Percentiles rank a stretch among this genome's conserved stretches.
phyloP scores from a whole-genome alignment of 2,329 filamentous ascomycete genomes.

The Zasmidium cellare region DNA sequence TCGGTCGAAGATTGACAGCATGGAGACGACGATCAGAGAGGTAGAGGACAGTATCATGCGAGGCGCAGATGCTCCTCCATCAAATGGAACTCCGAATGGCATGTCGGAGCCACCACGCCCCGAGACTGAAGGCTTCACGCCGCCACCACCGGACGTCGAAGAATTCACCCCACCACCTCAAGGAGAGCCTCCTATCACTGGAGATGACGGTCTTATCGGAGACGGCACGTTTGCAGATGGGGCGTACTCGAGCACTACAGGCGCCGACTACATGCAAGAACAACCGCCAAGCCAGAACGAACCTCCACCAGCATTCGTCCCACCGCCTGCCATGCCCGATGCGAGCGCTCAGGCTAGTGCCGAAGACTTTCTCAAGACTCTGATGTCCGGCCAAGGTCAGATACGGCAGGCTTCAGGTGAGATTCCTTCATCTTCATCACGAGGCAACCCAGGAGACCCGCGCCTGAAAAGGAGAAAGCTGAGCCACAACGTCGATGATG shows the following conservation, averaged over 20 bases:
- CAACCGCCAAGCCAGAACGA: slow-evolving; percentile 30
- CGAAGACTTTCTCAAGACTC: slow-evolving; percentile 29
- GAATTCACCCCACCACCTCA: slow-evolving; percentile 70
- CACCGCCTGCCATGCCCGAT: slow-evolving; percentile 22
- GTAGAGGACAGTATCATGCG: slow-evolving; percentile 92
- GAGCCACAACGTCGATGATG: slow-evolving; percentile 33
- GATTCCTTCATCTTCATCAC: slow-evolving; percentile 10
- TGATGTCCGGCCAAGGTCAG: slow-evolving; percentile 24
- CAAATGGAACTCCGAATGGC: slow-evolving; percentile 19
- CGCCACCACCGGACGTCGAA: slow-evolving; percentile 77
- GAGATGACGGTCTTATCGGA: slow-evolving; percentile 11
- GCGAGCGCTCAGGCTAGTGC: slow-evolving; percentile 11
- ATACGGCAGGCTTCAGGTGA: slow-evolving; percentile 29
- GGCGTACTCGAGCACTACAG: slow-evolving; percentile 40
- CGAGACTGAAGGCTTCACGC: slow-evolving; percentile 52
- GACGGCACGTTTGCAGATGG: slow-evolving; percentile 12
- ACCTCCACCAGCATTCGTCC: slow-evolving; percentile 30
- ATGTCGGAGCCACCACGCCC: slow-evolving; percentile 33
- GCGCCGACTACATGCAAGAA: slow-evolving; percentile 35
- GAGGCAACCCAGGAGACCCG: slow-evolving; percentile 28
- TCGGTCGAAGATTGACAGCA: slow-evolving; percentile 64
- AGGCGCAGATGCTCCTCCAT: slow-evolving; percentile 64
- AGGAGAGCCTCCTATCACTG: slow-evolving; percentile 24
- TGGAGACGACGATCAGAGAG: slow-evolving; percentile 80
- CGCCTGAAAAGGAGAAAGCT: slow-evolving; percentile 38